Evolutionary conservation across 768 basidiomycete species (phyloP), one percentile per base, ranked within the genome.

Genomic region (Chalciporus sphaerocephalus): DNA sequence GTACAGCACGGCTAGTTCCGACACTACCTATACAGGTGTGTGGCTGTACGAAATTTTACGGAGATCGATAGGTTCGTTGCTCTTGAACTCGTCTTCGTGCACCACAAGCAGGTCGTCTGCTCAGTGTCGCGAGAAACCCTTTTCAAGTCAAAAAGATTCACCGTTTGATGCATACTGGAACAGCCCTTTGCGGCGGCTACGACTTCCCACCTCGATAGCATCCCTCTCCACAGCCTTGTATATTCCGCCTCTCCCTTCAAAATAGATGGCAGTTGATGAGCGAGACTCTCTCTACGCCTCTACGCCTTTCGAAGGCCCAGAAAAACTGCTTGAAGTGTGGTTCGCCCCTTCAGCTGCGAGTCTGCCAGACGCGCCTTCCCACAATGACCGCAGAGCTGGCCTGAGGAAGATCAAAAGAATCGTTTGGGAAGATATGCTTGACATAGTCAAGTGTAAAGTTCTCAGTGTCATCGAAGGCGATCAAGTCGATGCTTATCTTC

Each of bases 261-360:
- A 10, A 46, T n/a, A 46, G 49, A 68, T 66, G 62, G 54, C 64
- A 41, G 15, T 54, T 17, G 49, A 51, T 52, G 50, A 58, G 47
- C 41, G 54, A 27, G 48, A 42, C 38, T 21, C 51, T 21, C 53
- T 61, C 48, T 58, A 66, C 27, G 30, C 50, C 15, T 70, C 72
- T 39, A 67, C 76, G 27, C 86, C 87, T 12, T 95, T 94, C 56
- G 92, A 94, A 66, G 93, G 93, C 17, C 87, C 92, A 49, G 93
- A 95, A 71, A 95, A 95, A 64, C 79, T 97, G 33, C 79, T 98
- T 37, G 96, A 99, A 71, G 81, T 98, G 40, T 98, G 96, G 96
- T 97, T 98, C 69, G 83, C 88, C 1, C 90, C 92, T 11, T 85
- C 85, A 7, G 69, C 83, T 5, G 74, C 77, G 8, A 67, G 75